Evolutionary conservation across 768 basidiomycete species (phyloP), one percentile per base, ranked within the genome.

Genomic region (Mycena chlorophos): DNA sequence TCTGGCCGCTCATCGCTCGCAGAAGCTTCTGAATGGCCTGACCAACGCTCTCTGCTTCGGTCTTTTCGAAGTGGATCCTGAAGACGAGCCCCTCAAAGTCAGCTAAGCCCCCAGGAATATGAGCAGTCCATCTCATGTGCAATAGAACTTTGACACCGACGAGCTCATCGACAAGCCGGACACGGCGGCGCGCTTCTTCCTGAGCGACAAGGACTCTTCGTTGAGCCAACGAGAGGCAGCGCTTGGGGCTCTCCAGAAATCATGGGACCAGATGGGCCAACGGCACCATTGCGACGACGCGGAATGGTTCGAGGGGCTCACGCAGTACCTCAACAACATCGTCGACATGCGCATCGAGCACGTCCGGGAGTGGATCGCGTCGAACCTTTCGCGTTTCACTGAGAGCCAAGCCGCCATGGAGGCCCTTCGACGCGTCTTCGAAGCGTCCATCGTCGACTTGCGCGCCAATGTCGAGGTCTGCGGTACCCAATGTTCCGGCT

Each of bases 61-160:
- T 1, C 69, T 71, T 46, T 66, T 74, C 4, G 82, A 82, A 42
- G 56, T 74, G 12, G 70, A 76, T 5, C 78, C 81, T 0, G 75
- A 76, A 19, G 60, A 47, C 2, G 83, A 84, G 56, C 76, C 73
- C 1, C 64, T 86, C 25, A 84, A 81, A 73, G 85, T 83, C 1
- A 3, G 47, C n/a, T n/a, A n/a, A n/a, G n/a, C n/a, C n/a, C n/a
- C n/a, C n/a, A n/a, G n/a, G n/a, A n/a, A n/a, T n/a, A n/a, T 42
- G 14, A 42, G 31, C 8, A 34, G 8, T 8, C 31, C 17, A 14
- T 42, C 40, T 19, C 40, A 5, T n/a, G n/a, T 34, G 22, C n/a
- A 0, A n/a, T 26, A 83, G 84, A 83, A 84, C 62, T 62, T 84
- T 46, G 83, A 85, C 54, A 81, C 77, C 5, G 79, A 81, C 52